These are phyloP conservation scores for Claviceps lovelessii DNA, from an alignment of 2,329 filamentous ascomycete genomes.

Conservation along the genomic window DNA sequence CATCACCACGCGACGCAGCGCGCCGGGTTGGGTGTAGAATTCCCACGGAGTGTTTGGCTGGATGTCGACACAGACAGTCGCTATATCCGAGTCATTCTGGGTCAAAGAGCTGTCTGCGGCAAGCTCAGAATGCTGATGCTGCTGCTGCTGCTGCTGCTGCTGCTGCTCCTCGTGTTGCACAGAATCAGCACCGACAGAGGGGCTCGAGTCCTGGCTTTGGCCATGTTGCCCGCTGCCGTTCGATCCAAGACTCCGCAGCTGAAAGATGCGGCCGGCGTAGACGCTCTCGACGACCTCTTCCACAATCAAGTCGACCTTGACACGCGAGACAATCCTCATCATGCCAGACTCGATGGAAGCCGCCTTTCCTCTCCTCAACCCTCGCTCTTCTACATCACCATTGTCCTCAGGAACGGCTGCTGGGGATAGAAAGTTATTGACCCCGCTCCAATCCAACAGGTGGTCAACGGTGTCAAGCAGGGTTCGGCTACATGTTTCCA, in stretches of 20 bases:
- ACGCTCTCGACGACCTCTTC: conserved; percentile 35
- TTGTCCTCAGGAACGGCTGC: conserved; percentile 1
- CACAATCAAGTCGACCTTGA: conserved; percentile 25
- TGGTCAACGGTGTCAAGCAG: conserved; percentile 41
- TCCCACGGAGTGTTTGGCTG: conserved; percentile 32
- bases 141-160: too few relatives aligned
- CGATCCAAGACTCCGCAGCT: conserved; percentile 5
- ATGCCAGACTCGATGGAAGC: conserved; percentile 6
- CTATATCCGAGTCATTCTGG: conserved; percentile 11
- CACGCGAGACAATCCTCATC: conserved; percentile 10
- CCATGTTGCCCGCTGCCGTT: background rate
- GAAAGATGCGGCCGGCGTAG: conserved; percentile 29
- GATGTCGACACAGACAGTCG: conserved; percentile 21
- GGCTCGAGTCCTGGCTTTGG: background rate
- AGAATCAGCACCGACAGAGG: background rate
- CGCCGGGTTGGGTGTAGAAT: conserved; percentile 40
- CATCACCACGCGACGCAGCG: conserved; percentile 40
- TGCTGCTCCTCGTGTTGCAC: background rate
- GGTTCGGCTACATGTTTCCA: conserved; percentile 36
- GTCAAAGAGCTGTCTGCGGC: background rate
- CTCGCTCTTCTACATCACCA: conserved; percentile 1
- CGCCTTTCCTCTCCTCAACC: conserved; percentile 2
- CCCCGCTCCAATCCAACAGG: conserved; percentile 39
- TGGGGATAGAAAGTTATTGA: conserved; percentile 25
- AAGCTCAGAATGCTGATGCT: background rate